Percentiles rank a stretch among this genome's conserved stretches.
These are phyloP conservation scores for Coemansia sp. DNA, from an alignment of 192 early-diverging fungal genomes.

Conservation along the genomic window DNA sequence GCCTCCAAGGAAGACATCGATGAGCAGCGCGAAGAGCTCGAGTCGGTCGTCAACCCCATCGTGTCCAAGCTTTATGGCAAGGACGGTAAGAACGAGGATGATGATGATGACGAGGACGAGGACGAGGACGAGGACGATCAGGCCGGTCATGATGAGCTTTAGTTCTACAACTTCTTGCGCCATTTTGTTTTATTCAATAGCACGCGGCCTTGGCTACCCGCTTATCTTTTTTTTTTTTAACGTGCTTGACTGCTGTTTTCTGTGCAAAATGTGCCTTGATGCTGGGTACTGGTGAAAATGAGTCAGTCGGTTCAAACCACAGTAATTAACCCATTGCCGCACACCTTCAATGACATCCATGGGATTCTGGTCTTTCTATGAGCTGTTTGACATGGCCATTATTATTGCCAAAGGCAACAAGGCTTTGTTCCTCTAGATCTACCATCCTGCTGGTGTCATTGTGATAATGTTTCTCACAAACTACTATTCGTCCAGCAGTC, in stretches of 20 bases:
- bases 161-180: slow-evolving; percentile 6
- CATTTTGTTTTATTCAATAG: neutral
- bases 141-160: slow-evolving; percentile 56
- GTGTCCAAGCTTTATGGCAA: slow-evolving; percentile 85
- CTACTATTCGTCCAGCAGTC: slow-evolving; percentile 64
- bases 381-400: slow-evolving; percentile 79
- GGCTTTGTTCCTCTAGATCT: slow-evolving; percentile 78
- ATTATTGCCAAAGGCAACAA: slow-evolving; percentile 69
- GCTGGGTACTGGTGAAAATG: no score
- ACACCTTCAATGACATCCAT: no score
- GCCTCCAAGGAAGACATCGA: slow-evolving; percentile 98
- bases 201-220: no score
- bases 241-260: no score
- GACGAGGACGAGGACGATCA: slow-evolving; percentile 41
- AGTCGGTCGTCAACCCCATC: slow-evolving; percentile 93
- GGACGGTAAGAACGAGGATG: slow-evolving; percentile 57
- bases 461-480: slow-evolving; percentile 75
- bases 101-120: slow-evolving; percentile 57
- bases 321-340: no score
- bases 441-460: slow-evolving; percentile 85
- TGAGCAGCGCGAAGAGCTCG: slow-evolving; percentile 92
- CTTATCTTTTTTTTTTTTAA: no score
- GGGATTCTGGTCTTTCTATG: no score
- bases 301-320: no score
- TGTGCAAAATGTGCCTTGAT: no score